These are phyloP conservation scores for Russula brevipes DNA, from an alignment of 768 basidiomycete genomes.

Conservation along the genomic window DNA sequence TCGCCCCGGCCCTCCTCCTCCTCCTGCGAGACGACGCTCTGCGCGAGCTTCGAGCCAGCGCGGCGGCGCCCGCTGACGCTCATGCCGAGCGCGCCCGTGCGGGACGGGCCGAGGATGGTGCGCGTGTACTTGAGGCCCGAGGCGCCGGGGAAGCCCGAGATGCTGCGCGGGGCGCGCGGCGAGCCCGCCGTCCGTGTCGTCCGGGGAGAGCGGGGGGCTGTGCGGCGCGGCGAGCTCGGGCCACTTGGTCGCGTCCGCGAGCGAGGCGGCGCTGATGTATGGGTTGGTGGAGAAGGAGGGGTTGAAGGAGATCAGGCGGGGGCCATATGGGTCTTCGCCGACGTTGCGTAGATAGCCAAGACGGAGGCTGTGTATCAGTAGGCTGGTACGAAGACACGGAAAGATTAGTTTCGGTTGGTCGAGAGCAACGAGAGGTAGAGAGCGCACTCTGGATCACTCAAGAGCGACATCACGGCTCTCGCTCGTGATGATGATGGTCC, in stretches of 20 bases:
- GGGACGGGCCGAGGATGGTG: constrained; percentile 75
- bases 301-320: constrained; percentile 74
- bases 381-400: constrained; percentile 34
- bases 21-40: too few relatives aligned
- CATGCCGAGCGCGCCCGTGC: constrained; percentile 69
- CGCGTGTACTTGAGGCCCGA: constrained; percentile 72
- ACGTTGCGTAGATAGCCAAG: constrained; percentile 84
- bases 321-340: constrained; percentile 80
- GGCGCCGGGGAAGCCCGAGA: constrained; percentile 44
- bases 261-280: constrained; percentile 72
- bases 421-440: not conserved
- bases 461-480: constrained; percentile 20
- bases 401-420: not conserved
- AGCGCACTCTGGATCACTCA: constrained; percentile 25
- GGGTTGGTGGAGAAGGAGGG: constrained; percentile 75
- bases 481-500: not conserved
- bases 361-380: constrained; percentile 79
- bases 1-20: not conserved
- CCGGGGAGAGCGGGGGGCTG: constrained; percentile 68
- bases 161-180: constrained; percentile 23
- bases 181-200: constrained; percentile 48
- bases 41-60: not conserved
- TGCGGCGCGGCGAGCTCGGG: constrained; percentile 72
- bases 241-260: constrained; percentile 77
- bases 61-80: constrained; percentile 52